A percentile compares a stretch with the other conserved stretches of the same genome.
Evolutionary conservation across 148 eudicot genomes (phyloP).

Genomic region (Vaccinium macrocarpon): DNA sequence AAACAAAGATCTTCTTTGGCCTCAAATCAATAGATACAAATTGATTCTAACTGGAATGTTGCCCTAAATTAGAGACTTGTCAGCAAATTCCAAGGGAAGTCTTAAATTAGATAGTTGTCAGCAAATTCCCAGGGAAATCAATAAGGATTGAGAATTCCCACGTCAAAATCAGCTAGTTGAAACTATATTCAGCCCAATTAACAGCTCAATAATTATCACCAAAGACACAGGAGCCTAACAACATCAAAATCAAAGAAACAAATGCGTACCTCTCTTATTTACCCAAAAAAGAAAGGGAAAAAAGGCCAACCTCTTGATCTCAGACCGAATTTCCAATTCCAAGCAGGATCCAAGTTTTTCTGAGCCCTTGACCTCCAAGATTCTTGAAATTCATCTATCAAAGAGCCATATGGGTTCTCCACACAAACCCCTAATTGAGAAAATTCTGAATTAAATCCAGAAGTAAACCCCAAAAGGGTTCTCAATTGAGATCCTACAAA

Average conservation of each 20-base stretch:
- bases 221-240: background rate
- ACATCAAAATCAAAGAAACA: conserved; percentile 5
- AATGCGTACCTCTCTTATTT: background rate
- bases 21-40: background rate
- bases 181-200: background rate
- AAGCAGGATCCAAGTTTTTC: background rate
- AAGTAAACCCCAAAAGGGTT: background rate
- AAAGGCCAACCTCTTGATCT: conserved; percentile 8
- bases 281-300: background rate
- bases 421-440: background rate
- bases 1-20: background rate
- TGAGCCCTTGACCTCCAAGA: background rate
- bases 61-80: background rate
- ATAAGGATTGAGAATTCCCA: background rate
- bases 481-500: background rate
- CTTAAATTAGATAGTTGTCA: background rate
- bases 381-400: background rate
- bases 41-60: background rate
- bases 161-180: background rate
- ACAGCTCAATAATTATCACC: background rate
- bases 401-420: background rate
- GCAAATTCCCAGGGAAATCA: background rate
- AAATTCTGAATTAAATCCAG: background rate
- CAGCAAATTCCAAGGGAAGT: background rate
- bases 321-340: background rate